These are phyloP conservation scores for Boletus reticuloceps DNA, from an alignment of 768 basidiomycete species.

Conservation along the genomic window DNA sequence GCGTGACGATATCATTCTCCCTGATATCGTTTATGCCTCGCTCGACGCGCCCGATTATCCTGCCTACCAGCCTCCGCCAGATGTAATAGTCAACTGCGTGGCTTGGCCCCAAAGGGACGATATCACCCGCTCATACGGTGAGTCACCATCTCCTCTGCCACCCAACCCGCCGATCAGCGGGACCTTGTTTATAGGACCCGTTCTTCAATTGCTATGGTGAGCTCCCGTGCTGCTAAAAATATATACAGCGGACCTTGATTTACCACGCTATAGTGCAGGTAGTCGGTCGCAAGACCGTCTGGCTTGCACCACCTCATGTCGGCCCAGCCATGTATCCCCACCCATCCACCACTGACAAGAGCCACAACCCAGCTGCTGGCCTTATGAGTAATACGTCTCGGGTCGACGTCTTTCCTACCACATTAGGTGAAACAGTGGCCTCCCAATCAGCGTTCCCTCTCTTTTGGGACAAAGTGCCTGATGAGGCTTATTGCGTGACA, in stretches of 20 bases:
- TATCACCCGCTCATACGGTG: conserved; percentile 88
- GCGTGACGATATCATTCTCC: conserved; percentile 71
- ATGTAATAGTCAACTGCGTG: conserved; percentile 74
- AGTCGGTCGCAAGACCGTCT: conserved; percentile 84
- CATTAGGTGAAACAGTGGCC: conserved; percentile 14
- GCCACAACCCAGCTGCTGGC: conserved; percentile 39
- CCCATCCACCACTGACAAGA: conserved; percentile 14
- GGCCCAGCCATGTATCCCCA: conserved; percentile 61
- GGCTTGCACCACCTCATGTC: conserved; percentile 77
- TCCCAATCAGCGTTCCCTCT: conserved; percentile 37
- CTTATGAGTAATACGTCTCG: conserved; percentile 80
- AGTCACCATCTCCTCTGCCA: conserved; percentile 33
- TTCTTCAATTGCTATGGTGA: conserved; percentile 89
- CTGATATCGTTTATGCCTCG: conserved; percentile 83
- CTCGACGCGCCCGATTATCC: conserved; percentile 44
- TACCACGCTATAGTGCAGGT: conserved; percentile 64
- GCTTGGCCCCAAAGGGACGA: conserved; percentile 76
- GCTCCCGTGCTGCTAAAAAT: conserved; percentile 10
- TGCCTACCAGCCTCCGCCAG: conserved; percentile 60
- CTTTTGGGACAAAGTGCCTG: conserved; percentile 58
- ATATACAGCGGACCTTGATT: conserved; percentile 1
- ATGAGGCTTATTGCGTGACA: conserved; percentile 56
- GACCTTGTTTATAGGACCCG: conserved; percentile 63
- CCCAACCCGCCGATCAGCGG: conserved; percentile 1
- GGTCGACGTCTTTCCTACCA: conserved; percentile 67